Evolutionary conservation across 495 filamentous ascomycete species (phyloP).

Genomic region (Cudoniella acicularis): DNA sequence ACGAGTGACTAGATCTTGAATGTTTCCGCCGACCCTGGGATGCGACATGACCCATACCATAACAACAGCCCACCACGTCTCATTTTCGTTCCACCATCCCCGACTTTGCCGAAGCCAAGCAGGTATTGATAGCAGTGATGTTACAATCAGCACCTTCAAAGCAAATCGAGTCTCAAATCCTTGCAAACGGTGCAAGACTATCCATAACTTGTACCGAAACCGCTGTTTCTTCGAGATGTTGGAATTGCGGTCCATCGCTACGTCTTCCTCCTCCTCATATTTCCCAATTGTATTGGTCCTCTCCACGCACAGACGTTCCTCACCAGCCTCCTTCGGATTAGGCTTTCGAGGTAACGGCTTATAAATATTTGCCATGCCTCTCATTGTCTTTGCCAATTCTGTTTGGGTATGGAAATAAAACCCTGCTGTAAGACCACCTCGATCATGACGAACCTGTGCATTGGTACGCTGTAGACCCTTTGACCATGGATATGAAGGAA

Average conservation of each 20-base stretch:
- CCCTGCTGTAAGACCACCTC: slow-evolving; percentile 51
- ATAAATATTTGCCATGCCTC: slow-evolving; percentile 31
- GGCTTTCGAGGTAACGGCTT: slow-evolving; percentile 28
- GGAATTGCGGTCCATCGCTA: slow-evolving; percentile 23
- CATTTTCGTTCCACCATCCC: slow-evolving; percentile 49
- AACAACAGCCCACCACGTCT: slow-evolving; percentile 55
- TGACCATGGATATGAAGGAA: slow-evolving; percentile 47
- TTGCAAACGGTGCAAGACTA: slow-evolving; percentile 47
- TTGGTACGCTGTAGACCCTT: slow-evolving; percentile 51
- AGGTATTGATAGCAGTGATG: slow-evolving; percentile 46
- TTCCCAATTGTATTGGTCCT: slow-evolving; percentile 23
- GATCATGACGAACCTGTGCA: slow-evolving; percentile 54
- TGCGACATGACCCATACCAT: slow-evolving; percentile 58
- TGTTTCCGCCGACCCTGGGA: slow-evolving; percentile 53
- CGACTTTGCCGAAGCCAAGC: slow-evolving; percentile 43
- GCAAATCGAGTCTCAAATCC: slow-evolving; percentile 56
- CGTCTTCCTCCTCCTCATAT: slow-evolving; percentile 24
- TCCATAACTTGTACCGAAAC: slow-evolving; percentile 43
- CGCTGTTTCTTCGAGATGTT: slow-evolving; percentile 27
- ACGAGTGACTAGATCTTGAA: slow-evolving; percentile 49
- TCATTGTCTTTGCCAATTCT: slow-evolving; percentile 37
- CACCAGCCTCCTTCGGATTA: slow-evolving; percentile 25
- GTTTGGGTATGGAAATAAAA: slow-evolving; percentile 51
- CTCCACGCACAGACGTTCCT: slow-evolving; percentile 9
- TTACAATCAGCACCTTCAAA: slow-evolving; percentile 50